Evolutionary conservation across 2,329 filamentous ascomycete genomes (phyloP).

Genomic region (Epicoccum nigrum): DNA sequence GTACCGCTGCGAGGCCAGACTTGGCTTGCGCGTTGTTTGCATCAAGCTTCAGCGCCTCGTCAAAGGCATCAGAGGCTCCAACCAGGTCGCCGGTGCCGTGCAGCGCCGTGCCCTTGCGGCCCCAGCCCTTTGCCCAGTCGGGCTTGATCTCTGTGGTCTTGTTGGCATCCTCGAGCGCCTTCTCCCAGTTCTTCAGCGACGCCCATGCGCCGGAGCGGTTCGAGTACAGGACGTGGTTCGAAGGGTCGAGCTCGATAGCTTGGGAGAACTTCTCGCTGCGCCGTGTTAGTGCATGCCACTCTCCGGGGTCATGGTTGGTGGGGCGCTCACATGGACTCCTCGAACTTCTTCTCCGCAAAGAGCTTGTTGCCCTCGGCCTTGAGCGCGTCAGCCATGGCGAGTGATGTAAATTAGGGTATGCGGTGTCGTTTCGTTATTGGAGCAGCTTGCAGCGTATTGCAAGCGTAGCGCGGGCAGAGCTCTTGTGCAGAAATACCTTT

Average conservation of each 20-base stretch:
- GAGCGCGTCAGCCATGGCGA: conserved; percentile 74
- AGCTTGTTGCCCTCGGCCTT: conserved; percentile 99
- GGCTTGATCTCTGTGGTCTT: conserved; percentile 95
- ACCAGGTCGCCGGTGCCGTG: conserved; percentile 88
- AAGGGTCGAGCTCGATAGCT: conserved; percentile 85
- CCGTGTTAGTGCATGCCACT: conserved; percentile 22
- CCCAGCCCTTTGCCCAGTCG: conserved; percentile 97
- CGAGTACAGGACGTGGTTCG: conserved; percentile 96
- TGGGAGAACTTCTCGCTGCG: conserved; percentile 88
- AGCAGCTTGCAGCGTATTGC: conserved; percentile 8
- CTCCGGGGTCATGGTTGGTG: conserved; percentile 16
- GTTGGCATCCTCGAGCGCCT: conserved; percentile 85
- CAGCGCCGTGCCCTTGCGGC: conserved; percentile 87
- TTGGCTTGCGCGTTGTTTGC: conserved; percentile 91
- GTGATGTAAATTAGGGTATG: conserved; percentile 3
- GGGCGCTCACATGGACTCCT: conserved; percentile 84
- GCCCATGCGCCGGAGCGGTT: conserved; percentile 90
- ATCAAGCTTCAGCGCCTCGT: conserved; percentile 92
- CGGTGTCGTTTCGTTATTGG: conserved; percentile 10
- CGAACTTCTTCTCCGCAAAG: conserved; percentile 96
- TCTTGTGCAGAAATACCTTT: conserved; percentile 42
- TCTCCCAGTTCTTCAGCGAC: conserved; percentile 85
- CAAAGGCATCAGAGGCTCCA: conserved; percentile 86
- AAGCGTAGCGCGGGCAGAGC: conserved; percentile 27
- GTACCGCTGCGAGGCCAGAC: conserved; percentile 81